phyloP scores from a whole-genome alignment of 2,329 filamentous ascomycete genomes.

The Stylonectria norvegica region DNA sequence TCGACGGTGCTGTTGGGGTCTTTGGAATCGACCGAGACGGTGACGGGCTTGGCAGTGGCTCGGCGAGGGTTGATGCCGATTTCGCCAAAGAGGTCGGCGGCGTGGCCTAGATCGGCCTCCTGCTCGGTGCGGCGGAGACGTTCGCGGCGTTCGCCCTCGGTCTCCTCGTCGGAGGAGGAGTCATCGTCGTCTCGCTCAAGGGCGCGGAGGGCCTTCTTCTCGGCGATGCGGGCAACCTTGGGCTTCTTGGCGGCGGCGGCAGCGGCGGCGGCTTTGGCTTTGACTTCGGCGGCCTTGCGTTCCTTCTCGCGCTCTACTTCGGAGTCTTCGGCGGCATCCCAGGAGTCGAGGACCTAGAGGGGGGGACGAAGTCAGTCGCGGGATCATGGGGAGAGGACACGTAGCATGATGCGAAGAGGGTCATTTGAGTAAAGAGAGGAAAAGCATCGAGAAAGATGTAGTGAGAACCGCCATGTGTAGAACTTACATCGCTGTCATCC shows the following conservation, averaged over 20 bases:
- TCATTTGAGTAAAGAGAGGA: conserved; percentile 3
- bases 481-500: conserved; percentile 71
- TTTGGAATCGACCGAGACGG: conserved; percentile 65
- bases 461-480: conserved; percentile 5
- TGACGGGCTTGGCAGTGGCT: conserved; percentile 62
- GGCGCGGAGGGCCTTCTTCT: conserved; percentile 63
- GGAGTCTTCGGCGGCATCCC: conserved; percentile 95
- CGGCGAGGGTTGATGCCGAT: conserved; percentile 65
- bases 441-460: background rate
- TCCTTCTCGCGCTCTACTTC: conserved; percentile 95
- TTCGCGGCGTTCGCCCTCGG: conserved; percentile 67
- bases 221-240: conserved; percentile 80
- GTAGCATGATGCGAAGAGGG: background rate
- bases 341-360: conserved; percentile 83
- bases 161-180: conserved; percentile 63
- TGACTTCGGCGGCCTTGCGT: conserved; percentile 78
- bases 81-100: conserved; percentile 83
- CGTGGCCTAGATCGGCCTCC: conserved; percentile 84
- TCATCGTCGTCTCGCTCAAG: conserved; percentile 50
- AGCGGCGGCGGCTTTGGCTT: conserved; percentile 85
- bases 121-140: conserved; percentile 77
- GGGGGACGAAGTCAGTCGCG: background rate
- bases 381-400: background rate
- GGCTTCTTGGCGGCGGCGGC: conserved; percentile 88
- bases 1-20: conserved; percentile 80